Percentiles rank a stretch among this genome's conserved stretches.
phyloP scores from a whole-genome alignment of 768 basidiomycete genomes.

The Kwoniella shandongensis region DNA sequence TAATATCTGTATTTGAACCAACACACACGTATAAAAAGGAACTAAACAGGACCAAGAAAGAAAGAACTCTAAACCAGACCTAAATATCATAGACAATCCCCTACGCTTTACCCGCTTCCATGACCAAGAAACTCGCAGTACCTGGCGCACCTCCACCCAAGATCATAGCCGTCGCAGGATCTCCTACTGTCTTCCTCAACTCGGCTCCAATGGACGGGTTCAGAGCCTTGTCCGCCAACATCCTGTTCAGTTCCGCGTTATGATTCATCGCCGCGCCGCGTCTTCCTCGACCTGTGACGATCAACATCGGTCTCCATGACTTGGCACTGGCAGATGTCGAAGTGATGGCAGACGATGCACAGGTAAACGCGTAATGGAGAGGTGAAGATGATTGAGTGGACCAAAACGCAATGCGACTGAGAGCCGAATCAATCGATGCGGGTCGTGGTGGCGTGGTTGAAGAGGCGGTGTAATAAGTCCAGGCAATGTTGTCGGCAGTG shows the following conservation, averaged over 20 bases:
- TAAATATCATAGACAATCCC: background rate
- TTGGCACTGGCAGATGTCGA: constrained; percentile 23
- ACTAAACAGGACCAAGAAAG: background rate
- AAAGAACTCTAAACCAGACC: background rate
- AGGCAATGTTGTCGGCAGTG: constrained; percentile 76
- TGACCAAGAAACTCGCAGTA: constrained; percentile 51
- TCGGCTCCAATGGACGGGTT: constrained; percentile 59
- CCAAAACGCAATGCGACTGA: constrained; percentile 67
- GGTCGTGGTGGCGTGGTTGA: constrained; percentile 24
- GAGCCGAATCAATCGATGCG: constrained; percentile 52
- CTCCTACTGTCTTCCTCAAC: constrained; percentile 79
- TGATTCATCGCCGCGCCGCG: constrained; percentile 64
- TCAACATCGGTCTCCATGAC: constrained; percentile 60
- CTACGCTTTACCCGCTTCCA: constrained; percentile 46
- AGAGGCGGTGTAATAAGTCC: constrained; percentile 64
- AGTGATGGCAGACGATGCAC: constrained; percentile 61
- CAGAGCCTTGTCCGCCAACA: constrained; percentile 62
- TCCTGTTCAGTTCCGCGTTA: constrained; percentile 63
- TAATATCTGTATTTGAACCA: too few relatives aligned
- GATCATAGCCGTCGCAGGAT: constrained; percentile 75
- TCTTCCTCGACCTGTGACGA: constrained; percentile 66
- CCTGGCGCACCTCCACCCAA: constrained; percentile 56
- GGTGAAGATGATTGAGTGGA: constrained; percentile 53
- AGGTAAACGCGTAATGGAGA: constrained; percentile 57
- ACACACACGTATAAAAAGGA: background rate